Base-by-base conservation (phyloP, 2,329 filamentous ascomycete species). In the Chaetomiaceae sp. region DNA sequence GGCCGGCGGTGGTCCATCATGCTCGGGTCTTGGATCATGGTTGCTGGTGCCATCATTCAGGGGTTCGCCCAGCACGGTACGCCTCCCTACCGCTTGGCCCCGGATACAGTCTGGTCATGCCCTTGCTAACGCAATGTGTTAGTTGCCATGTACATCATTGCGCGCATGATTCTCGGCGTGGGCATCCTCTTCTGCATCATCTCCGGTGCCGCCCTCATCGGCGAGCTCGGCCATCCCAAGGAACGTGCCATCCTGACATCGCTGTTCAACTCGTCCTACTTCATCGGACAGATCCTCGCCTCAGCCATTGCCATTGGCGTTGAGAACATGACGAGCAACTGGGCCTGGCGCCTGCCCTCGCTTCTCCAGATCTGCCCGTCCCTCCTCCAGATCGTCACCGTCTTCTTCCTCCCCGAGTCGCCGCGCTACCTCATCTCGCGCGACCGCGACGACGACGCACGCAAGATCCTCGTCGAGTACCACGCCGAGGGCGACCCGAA, bases 161-260 rank as follows among this genome's bases (percentile, higher is more conserved):
- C 81, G 31, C 79, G 82, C 62, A 75, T 83, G 60, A 70, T 84
- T 22, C 72, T 84, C 25, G 82, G 82, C 40, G 78, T 83, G 47
- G 81, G 82, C 40, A 83, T 84, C 54, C 76, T 78, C 0, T 79
- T 78, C 43, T 79, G 76, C 58, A 84, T 84, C 60, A 77, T 83
- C 51, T 78, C 78, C 6, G 81, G 77, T 5, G 81, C 81, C 1
- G 74, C 79, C 6, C 67, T 84, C 44, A 79, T 84, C 29, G 81
- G 79, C 61, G 82, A 84, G 64, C 69, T 84, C 11, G 76, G 74
- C 3, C 78, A 84, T 63, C 80, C 81, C 6, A 83, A 82, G 66
- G 81, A 84, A 64, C 78, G 81, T 50, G 72, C 80, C 0, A 72
- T 81, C 37, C 58, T 84, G 51, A 84, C 80, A 1, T 82, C 79